Base-by-base conservation (phyloP, 805 yeast species). In the Teunomyces atbi region DNA sequence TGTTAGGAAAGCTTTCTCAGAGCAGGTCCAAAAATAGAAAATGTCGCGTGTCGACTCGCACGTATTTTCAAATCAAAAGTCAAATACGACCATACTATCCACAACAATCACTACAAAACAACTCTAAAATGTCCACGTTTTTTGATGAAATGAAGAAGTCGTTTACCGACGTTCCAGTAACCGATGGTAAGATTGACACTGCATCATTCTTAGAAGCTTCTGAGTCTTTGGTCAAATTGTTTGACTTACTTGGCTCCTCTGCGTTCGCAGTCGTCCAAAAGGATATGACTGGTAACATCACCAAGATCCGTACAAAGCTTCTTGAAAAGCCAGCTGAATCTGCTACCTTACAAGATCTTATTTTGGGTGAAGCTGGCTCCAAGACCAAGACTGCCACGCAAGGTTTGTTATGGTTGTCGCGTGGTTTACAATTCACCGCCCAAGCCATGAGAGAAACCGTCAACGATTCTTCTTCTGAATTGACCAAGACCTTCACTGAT, bases 391-490 rank as follows among this genome's bases (percentile, higher is more conserved):
- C 83, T 50, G 96, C 96, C 34, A 89, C 96, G 10, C 96, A 90
- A 68, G 97, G 95, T 33, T 77, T 89, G 54, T 70, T 89, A 57
- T 89, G 97, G 97, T 78, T 89, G 56, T 76, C 83, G 38, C 75
- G 92, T 60, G 97, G 96, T 16, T 78, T 89, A 57, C 84, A 86
- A 63, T 90, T 89, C 74, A 89, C 97, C n/a, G 91, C 95, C 15
- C 83, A 76, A 54, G 94, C 96, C 32, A 82, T 89, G 84, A 77
- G 91, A 60, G 89, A 86, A 65, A 86, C 89, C 40, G 76, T 87
- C 42, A 78, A 78, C 51, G 73, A 79, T 57, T 83, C 88, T 39
- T 68, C 70, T 51, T 65, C 64, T 47, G 97, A 89, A 69, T 74
- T 89, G 62, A 72, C 85, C 46, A 79, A 76, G 60, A 82, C 95